Evolutionary conservation across 2,329 filamentous ascomycete genomes (phyloP).

Genomic region (Ophiocordyceps camponoti-leonardi): DNA sequence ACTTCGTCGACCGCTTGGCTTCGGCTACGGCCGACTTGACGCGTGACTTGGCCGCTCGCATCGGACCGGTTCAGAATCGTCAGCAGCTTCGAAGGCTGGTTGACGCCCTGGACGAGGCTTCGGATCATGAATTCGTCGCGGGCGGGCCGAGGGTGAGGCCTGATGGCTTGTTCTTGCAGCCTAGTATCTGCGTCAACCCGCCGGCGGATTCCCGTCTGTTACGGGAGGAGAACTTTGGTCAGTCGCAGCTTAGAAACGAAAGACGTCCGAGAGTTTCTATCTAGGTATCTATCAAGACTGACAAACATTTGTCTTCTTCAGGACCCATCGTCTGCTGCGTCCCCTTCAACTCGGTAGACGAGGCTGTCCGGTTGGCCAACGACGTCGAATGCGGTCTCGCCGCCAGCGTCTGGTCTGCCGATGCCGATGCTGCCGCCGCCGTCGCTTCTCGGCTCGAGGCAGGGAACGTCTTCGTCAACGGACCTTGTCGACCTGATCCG

Average conservation of each 20-base stretch:
- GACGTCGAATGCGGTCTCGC: constrained; percentile 31
- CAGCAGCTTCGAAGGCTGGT: constrained; percentile 38
- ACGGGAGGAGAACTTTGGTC: constrained; percentile 24
- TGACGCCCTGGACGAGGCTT: constrained; percentile 27
- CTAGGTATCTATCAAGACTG: constrained; percentile 12
- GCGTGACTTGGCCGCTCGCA: neutral
- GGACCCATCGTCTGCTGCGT: constrained; percentile 11
- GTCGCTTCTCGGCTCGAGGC: constrained; percentile 35
- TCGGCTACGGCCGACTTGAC: constrained; percentile 27
- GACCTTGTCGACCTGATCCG: constrained; percentile 1
- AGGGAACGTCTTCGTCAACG: constrained; percentile 41
- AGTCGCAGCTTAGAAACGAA: too few relatives aligned
- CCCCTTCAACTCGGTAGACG: constrained; percentile 13
- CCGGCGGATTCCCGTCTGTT: constrained; percentile 35
- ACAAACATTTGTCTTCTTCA: constrained; percentile 29
- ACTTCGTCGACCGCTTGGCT: constrained; percentile 24
- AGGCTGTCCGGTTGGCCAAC: constrained; percentile 37
- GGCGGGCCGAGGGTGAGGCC: neutral
- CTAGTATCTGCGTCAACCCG: constrained; percentile 40
- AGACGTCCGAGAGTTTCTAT: too few relatives aligned
- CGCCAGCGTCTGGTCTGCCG: constrained; percentile 36
- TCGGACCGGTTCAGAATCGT: constrained; percentile 32
- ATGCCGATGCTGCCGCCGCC: constrained; percentile 27
- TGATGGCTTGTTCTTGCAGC: constrained; percentile 35
- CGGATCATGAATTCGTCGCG: constrained; percentile 9